These are phyloP conservation scores for Moesziomyces aphidis DNA, from an alignment of 1,284 basidiomycete genomes.

Conservation along the genomic window DNA sequence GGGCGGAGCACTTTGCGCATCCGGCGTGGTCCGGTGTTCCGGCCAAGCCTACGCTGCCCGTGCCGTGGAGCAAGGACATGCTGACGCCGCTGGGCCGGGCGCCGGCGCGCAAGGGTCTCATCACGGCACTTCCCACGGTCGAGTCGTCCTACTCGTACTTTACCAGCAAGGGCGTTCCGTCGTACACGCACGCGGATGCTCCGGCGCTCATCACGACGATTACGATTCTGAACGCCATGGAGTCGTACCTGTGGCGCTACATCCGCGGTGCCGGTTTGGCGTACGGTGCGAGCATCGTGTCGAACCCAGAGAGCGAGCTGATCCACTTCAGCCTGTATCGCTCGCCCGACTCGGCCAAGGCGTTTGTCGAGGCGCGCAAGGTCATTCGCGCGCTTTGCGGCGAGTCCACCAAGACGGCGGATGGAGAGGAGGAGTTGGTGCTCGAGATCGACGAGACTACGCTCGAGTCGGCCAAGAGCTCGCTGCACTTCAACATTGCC, in stretches of 20 bases:
- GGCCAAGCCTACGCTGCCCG: constrained; percentile 72
- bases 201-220: constrained; percentile 86
- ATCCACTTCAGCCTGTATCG: constrained; percentile 79
- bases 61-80: constrained; percentile 78
- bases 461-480: constrained; percentile 91
- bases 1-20: constrained; percentile 22
- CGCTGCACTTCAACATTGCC: constrained; percentile 85
- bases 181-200: constrained; percentile 78
- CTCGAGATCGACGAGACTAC: constrained; percentile 80
- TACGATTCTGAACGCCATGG: constrained; percentile 90
- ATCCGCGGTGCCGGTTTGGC: constrained; percentile 71
- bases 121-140: constrained; percentile 90
- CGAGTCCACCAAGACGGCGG: constrained; percentile 69
- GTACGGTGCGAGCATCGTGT: constrained; percentile 85
- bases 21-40: constrained; percentile 12
- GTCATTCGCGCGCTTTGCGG: constrained; percentile 66
- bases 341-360: constrained; percentile 88
- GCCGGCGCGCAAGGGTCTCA: constrained; percentile 78
- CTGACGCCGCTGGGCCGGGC: constrained; percentile 80
- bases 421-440: neutral
- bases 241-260: constrained; percentile 86
- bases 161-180: constrained; percentile 75
- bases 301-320: constrained; percentile 85
- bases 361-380: constrained; percentile 80
- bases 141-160: constrained; percentile 91